Evolutionary conservation across 176 grass and related monocot genomes (phyloP).

Genomic region (Secale cereale): DNA sequence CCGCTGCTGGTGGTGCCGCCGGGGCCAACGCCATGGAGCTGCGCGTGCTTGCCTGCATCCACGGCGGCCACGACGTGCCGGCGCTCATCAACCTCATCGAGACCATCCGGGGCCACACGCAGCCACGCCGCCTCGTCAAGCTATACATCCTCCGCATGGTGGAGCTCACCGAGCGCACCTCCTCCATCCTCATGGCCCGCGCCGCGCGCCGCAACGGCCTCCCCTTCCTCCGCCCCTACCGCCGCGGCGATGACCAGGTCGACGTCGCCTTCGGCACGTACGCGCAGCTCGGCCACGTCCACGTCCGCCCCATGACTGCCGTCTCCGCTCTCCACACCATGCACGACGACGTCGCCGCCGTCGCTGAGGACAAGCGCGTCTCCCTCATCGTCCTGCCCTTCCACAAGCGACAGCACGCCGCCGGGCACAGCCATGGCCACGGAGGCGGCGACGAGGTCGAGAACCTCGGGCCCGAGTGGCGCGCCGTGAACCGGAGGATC

Average conservation of each 20-base stretch:
- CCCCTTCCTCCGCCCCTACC: slow-evolving; percentile 38
- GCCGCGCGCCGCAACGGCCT: slow-evolving; percentile 58
- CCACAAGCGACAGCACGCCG: slow-evolving; percentile 47
- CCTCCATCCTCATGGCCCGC: slow-evolving; percentile 76
- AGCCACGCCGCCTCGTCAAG: slow-evolving; percentile 53
- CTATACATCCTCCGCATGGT: slow-evolving; percentile 88
- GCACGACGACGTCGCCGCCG: slow-evolving; percentile 71
- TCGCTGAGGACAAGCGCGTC: slow-evolving; percentile 75
- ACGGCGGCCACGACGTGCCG: slow-evolving; percentile 54
- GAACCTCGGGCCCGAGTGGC: slow-evolving; percentile 61
- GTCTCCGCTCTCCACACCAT: slow-evolving; percentile 80
- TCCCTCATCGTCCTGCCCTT: slow-evolving; percentile 73
- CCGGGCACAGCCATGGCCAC: background rate
- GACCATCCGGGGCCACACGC: slow-evolving; percentile 55
- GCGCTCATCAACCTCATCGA: slow-evolving; percentile 82
- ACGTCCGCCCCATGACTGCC: slow-evolving; percentile 64
- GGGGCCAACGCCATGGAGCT: slow-evolving; percentile 40
- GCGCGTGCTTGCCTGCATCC: slow-evolving; percentile 71
- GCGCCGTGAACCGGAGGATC: slow-evolving; percentile 60
- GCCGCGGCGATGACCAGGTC: slow-evolving; percentile 32
- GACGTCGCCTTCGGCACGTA: slow-evolving; percentile 76
- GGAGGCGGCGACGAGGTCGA: slow-evolving; percentile 34
- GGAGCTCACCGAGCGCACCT: slow-evolving; percentile 84
- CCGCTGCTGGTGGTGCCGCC: background rate
- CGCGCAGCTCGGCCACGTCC: slow-evolving; percentile 66